These are phyloP conservation scores for Carex pumila DNA, from an alignment of 176 grass and related monocot species.

Conservation along the genomic window DNA sequence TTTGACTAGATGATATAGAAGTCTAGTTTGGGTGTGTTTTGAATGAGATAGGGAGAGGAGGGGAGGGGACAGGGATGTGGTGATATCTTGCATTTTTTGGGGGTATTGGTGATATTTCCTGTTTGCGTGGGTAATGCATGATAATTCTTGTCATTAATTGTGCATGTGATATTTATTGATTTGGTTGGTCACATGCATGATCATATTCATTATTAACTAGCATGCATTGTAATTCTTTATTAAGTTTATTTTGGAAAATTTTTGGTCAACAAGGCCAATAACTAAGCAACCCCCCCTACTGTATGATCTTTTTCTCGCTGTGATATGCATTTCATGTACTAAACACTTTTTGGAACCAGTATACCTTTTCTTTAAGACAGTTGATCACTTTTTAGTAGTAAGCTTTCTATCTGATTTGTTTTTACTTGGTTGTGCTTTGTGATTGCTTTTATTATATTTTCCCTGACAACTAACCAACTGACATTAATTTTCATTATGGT, in stretches of 20 bases:
- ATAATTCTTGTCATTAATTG: not conserved
- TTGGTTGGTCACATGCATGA: not conserved
- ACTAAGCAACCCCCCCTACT: not conserved
- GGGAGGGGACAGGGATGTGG: not conserved
- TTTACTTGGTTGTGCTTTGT: not conserved
- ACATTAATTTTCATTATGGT: not conserved
- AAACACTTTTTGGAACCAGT: not conserved
- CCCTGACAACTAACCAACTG: not conserved
- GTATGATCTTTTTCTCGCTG: not conserved
- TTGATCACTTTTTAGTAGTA: not conserved
- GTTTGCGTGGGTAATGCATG: not conserved
- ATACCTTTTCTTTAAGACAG: not conserved
- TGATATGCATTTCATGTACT: not conserved
- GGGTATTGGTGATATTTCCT: not conserved
- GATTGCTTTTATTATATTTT: not conserved
- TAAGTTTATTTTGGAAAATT: not conserved
- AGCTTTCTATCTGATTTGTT: not conserved
- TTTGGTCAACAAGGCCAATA: not conserved
- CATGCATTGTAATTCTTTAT: not conserved
- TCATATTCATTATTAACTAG: not conserved
- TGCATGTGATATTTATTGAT: not conserved
- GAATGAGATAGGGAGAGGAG: not conserved
- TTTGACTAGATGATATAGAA: not conserved
- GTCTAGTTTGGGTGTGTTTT: not conserved
- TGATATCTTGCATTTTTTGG: not conserved